phyloP scores from a whole-genome alignment of 495 filamentous ascomycete genomes.

The Pyrenula aspistea region DNA sequence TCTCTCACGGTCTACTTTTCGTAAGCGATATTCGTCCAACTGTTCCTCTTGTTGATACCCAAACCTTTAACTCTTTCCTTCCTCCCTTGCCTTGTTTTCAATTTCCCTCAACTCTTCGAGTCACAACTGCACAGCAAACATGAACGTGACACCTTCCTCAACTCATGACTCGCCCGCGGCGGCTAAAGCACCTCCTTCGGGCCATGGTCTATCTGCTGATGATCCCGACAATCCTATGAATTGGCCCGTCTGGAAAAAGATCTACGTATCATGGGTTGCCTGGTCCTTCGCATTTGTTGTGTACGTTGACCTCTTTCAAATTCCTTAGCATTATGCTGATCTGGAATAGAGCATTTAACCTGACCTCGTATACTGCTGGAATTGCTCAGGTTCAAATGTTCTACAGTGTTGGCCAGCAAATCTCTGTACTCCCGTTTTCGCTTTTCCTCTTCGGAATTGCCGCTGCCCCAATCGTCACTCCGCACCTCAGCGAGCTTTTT shows the following conservation, averaged over 20 bases:
- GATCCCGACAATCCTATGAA: conserved; percentile 44
- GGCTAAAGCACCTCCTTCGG: neutral
- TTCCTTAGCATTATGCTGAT: neutral
- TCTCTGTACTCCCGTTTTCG: conserved; percentile 29
- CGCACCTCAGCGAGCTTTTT: conserved; percentile 23
- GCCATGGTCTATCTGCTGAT: conserved; percentile 11
- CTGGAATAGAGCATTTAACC: conserved; percentile 28
- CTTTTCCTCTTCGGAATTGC: conserved; percentile 24
- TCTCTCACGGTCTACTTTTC: neutral
- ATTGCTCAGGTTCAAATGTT: conserved; percentile 20
- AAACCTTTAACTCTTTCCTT: neutral
- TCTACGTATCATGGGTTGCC: conserved; percentile 24
- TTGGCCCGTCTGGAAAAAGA: conserved; percentile 32
- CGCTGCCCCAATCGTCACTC: conserved; percentile 25
- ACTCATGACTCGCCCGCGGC: neutral
- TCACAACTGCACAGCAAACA: neutral
- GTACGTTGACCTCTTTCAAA: conserved; percentile 10
- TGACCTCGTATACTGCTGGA: conserved; percentile 37
- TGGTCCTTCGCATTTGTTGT: conserved; percentile 21
- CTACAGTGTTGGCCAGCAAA: conserved; percentile 30
- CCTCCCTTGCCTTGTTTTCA: too few species aligned
- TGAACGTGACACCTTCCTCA: neutral
- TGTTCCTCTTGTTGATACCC: neutral
- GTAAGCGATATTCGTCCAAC: neutral
- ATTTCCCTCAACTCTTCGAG: neutral